These are phyloP conservation scores for Simplicillium sp. DNA, from an alignment of 2,329 filamentous ascomycete species.

Conservation along the genomic window DNA sequence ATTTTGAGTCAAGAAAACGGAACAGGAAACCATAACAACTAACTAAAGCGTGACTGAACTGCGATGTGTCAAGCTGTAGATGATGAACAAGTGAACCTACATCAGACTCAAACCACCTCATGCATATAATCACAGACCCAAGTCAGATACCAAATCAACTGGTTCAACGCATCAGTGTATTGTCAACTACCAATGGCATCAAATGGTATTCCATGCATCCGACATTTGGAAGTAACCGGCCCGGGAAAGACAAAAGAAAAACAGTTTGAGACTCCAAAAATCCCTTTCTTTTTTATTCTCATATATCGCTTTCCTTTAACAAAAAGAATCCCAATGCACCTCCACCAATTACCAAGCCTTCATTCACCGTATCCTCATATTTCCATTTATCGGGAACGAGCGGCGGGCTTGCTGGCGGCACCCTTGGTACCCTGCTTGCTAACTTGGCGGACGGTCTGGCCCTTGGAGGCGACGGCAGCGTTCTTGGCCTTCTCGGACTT, in stretches of 20 bases:
- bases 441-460: constrained; percentile 68
- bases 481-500: constrained; percentile 99
- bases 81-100: no score
- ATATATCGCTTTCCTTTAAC: not conserved
- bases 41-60: no score
- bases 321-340: not conserved
- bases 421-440: constrained; percentile 97
- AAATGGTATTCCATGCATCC: constrained; percentile 31
- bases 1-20: not conserved
- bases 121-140: not conserved
- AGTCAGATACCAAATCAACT: constrained; percentile 9
- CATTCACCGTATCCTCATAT: constrained; percentile 7
- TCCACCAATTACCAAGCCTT: constrained; percentile 3
- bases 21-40: no score
- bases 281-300: constrained; percentile 14
- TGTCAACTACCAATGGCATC: constrained; percentile 32
- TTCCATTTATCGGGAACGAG: constrained; percentile 62
- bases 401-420: constrained; percentile 65
- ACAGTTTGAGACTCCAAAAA: constrained; percentile 22
- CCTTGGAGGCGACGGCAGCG: constrained; percentile 60
- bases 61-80: no score
- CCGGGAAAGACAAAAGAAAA: constrained; percentile 32
- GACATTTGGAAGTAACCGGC: constrained; percentile 30
- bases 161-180: constrained; percentile 12
- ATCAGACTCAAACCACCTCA: no score